These are phyloP conservation scores for Cephaloascus fragrans DNA, from an alignment of 805 yeast genomes.

Conservation along the genomic window DNA sequence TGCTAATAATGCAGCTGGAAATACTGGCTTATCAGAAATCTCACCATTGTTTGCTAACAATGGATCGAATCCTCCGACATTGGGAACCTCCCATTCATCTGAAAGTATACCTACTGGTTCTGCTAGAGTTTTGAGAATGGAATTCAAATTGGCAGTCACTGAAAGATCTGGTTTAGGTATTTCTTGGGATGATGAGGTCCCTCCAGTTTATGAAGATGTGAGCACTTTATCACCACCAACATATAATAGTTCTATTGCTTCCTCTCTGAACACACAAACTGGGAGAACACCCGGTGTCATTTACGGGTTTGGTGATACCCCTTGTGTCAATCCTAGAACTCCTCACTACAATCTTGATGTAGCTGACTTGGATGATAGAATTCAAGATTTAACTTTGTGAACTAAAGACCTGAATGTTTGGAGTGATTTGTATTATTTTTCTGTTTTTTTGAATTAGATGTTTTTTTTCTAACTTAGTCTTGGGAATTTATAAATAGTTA, in stretches of 20 bases:
- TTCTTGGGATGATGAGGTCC: conserved; percentile 98
- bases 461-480: too few relatives aligned
- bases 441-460: too few relatives aligned
- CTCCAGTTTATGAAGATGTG: conserved; percentile 89
- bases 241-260: conserved; percentile 28
- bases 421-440: too few relatives aligned
- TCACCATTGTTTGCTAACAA: conserved; percentile 29
- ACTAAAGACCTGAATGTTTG: too few relatives aligned
- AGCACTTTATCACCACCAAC: conserved; percentile 80
- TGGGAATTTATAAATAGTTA: too few relatives aligned
- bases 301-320: conserved; percentile 35
- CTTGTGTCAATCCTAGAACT: conserved; percentile 15
- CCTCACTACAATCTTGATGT: conserved; percentile 15
- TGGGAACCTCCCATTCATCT: conserved; percentile 1
- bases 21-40: conserved; percentile 31
- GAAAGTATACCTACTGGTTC: conserved; percentile 86
- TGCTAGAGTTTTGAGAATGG: conserved; percentile 92
- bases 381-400: conserved; percentile 21
- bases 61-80: conserved; percentile 11
- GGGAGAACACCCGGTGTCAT: conserved; percentile 23
- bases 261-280: conserved; percentile 4
- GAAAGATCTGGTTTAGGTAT: conserved; percentile 94
- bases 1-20: conserved; percentile 7
- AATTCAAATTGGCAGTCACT: conserved; percentile 71
- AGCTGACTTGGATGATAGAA: conserved; percentile 20